A percentile compares a stretch with the other conserved stretches of the same genome.
These are phyloP conservation scores for Thuja plicata DNA, from an alignment of 83 land plant genomes.

Conservation along the genomic window DNA sequence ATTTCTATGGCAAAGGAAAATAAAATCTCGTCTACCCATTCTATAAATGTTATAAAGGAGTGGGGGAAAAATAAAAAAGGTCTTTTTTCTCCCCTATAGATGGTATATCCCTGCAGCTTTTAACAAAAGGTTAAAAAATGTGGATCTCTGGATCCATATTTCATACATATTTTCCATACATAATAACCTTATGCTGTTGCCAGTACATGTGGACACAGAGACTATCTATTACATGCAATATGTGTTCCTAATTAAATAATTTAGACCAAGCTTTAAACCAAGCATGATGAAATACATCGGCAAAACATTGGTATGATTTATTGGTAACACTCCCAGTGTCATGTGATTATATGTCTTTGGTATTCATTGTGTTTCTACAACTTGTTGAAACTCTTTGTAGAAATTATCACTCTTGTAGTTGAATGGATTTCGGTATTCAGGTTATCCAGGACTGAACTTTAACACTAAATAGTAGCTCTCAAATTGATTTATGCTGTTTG, in stretches of 20 bases:
- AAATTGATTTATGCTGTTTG: background rate
- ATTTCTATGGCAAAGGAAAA: background rate
- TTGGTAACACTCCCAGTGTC: background rate
- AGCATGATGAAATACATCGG: background rate
- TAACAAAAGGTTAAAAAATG: no score
- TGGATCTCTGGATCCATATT: no score
- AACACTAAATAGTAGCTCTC: background rate
- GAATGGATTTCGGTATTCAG: background rate
- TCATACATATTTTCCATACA: no score
- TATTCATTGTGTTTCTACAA: background rate
- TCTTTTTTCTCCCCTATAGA: no score
- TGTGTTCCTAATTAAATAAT: background rate
- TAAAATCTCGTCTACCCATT: background rate
- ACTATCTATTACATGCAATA: background rate
- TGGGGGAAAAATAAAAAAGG: no score
- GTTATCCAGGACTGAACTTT: background rate
- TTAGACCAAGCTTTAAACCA: background rate
- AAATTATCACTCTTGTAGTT: background rate
- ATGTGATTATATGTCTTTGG: background rate
- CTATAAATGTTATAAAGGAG: no score
- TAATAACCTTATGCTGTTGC: no score
- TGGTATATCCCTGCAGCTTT: no score
- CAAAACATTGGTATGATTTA: background rate
- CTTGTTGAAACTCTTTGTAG: background rate
- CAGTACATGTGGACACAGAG: background rate